phyloP scores from a whole-genome alignment of 1,139 yeast genomes.

The Magnusiomyces ingens region DNA sequence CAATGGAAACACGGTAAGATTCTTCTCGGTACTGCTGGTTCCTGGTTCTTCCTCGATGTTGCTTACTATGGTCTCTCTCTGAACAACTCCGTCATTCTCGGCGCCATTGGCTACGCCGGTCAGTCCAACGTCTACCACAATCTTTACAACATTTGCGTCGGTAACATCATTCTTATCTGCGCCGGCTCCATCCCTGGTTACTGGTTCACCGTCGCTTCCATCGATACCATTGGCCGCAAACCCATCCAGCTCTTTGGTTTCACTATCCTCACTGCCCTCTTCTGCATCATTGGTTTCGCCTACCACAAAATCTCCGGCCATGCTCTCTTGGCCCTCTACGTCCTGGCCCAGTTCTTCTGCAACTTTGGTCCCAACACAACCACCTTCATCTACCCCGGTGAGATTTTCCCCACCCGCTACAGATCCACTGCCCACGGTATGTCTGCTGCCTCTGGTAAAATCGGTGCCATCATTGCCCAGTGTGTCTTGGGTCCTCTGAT shows the following conservation, averaged over 20 bases:
- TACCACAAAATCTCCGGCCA: slow-evolving; percentile 41
- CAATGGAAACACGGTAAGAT: slow-evolving; percentile 81
- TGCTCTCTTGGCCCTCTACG: slow-evolving; percentile 58
- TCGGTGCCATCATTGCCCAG: slow-evolving; percentile 88
- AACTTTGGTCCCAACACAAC: slow-evolving; percentile 88
- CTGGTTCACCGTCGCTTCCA: slow-evolving; percentile 52
- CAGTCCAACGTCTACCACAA: slow-evolving; percentile 59
- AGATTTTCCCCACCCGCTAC: slow-evolving; percentile 92
- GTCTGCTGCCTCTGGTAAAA: slow-evolving; percentile 92
- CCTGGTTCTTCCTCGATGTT: slow-evolving; percentile 94
- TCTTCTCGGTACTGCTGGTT: slow-evolving; percentile 90
- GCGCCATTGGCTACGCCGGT: slow-evolving; percentile 77
- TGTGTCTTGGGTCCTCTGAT: slow-evolving; percentile 63
- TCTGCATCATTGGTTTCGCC: slow-evolving; percentile 58
- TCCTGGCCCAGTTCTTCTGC: slow-evolving; percentile 58
- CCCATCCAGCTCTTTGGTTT: slow-evolving; percentile 55
- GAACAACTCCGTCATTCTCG: slow-evolving; percentile 72
- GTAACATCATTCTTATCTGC: slow-evolving; percentile 51
- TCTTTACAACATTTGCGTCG: slow-evolving; percentile 48
- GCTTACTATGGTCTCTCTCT: slow-evolving; percentile 89
- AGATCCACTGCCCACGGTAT: slow-evolving; percentile 98
- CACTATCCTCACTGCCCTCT: slow-evolving; percentile 49
- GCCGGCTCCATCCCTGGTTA: slow-evolving; percentile 67
- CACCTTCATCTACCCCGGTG: slow-evolving; percentile 94
- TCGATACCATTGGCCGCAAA: slow-evolving; percentile 58